phyloP scores from a whole-genome alignment of 495 filamentous ascomycete species.

The Tirmania nivea region DNA sequence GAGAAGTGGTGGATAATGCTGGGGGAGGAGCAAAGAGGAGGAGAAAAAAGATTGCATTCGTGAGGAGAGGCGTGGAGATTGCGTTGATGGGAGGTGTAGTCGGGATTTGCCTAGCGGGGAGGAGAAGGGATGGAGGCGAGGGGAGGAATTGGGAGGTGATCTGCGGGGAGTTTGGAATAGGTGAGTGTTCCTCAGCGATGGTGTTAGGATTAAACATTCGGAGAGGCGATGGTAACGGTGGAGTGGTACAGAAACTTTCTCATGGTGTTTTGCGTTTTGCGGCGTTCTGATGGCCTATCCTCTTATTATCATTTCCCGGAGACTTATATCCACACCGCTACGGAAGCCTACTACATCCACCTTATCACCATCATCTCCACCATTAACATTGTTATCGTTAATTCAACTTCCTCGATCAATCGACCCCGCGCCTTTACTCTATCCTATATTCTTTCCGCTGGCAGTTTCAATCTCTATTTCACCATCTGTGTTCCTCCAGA shows the following conservation, averaged over 20 bases:
- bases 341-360: too few relatives aligned
- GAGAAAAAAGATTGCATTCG: slow-evolving; percentile 8
- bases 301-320: slow-evolving; percentile 9
- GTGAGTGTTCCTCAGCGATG: background rate
- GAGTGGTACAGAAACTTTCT: slow-evolving; percentile 3
- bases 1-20: background rate
- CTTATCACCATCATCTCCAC: too few relatives aligned
- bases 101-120: slow-evolving; percentile 8
- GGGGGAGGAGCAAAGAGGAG: background rate
- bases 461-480: slow-evolving; percentile 60
- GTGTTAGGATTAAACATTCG: too few relatives aligned
- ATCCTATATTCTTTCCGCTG: slow-evolving; percentile 56
- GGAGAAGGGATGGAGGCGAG: background rate
- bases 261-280: slow-evolving; percentile 5
- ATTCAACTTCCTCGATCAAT: slow-evolving; percentile 29
- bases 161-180: background rate
- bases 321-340: background rate
- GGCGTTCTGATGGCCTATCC: slow-evolving; percentile 9
- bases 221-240: too few relatives aligned
- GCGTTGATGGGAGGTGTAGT: slow-evolving; percentile 13
- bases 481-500: slow-evolving; percentile 42
- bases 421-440: slow-evolving; percentile 79
- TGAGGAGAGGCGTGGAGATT: slow-evolving; percentile 15
- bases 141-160: slow-evolving; percentile 14
- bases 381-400: background rate